These are phyloP conservation scores for Trichoderma guizhouense DNA, from an alignment of 2,329 filamentous ascomycete genomes.

Conservation along the genomic window DNA sequence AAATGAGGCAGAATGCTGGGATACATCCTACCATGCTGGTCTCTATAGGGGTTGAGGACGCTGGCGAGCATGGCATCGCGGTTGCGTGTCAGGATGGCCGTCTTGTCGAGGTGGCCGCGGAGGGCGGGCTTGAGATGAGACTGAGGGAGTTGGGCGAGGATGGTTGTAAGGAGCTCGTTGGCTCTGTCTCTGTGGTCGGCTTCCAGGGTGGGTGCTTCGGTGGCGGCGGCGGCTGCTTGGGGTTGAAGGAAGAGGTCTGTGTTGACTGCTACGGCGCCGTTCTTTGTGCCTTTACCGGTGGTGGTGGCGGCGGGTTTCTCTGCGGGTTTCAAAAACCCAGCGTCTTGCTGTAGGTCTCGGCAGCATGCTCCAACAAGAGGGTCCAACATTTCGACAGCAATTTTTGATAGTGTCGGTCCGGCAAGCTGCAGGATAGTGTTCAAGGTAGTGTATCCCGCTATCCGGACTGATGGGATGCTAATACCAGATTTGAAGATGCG, in stretches of 20 bases:
- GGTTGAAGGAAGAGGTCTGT: slow-evolving; percentile 66
- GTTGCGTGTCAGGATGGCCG: slow-evolving; percentile 67
- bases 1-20: slow-evolving; percentile 80
- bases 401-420: slow-evolving; percentile 65
- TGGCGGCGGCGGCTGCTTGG: slow-evolving; percentile 30
- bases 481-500: slow-evolving; percentile 65
- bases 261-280: slow-evolving; percentile 51
- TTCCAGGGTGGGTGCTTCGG: slow-evolving; percentile 36
- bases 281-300: slow-evolving; percentile 34
- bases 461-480: slow-evolving; percentile 53
- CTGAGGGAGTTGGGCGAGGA: slow-evolving; percentile 63
- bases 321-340: slow-evolving; percentile 44
- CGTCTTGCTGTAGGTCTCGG: slow-evolving; percentile 63
- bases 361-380: slow-evolving; percentile 67
- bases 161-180: slow-evolving; percentile 55
- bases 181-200: slow-evolving; percentile 55
- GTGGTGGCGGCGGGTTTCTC: slow-evolving; percentile 32
- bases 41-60: slow-evolving; percentile 71
- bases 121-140: slow-evolving; percentile 66
- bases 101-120: slow-evolving; percentile 74
- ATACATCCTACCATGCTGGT: slow-evolving; percentile 60
- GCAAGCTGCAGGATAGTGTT: slow-evolving; percentile 55
- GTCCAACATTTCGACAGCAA: slow-evolving; percentile 60
- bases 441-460: slow-evolving; percentile 58
- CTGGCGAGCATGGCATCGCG: slow-evolving; percentile 75